phyloP scores from a whole-genome alignment of 2,329 filamentous ascomycete genomes.

The Cadophora malorum region DNA sequence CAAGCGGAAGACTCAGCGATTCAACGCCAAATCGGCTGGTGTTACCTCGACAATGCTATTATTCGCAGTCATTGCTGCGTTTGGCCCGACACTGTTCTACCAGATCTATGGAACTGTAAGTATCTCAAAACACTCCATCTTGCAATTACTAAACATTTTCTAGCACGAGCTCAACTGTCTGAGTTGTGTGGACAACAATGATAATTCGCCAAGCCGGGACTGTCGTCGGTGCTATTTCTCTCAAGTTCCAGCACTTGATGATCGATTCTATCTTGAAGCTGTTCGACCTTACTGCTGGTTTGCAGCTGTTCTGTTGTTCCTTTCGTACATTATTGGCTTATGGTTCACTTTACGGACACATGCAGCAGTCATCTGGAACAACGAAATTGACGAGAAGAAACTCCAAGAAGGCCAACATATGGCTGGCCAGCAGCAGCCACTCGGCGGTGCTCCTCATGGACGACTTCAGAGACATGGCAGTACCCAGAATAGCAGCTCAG shows the following conservation, averaged over 20 bases:
- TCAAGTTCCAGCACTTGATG: constrained; percentile 81
- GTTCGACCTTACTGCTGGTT: constrained; percentile 95
- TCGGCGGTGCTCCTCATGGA: constrained; percentile 33
- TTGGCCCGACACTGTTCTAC: constrained; percentile 95
- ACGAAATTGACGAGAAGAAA: constrained; percentile 79
- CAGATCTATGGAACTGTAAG: constrained; percentile 92
- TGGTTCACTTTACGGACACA: constrained; percentile 97
- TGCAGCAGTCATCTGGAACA: constrained; percentile 96
- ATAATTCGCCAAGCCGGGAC: constrained; percentile 60
- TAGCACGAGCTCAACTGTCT: constrained; percentile 91
- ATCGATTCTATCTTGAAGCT: constrained; percentile 88
- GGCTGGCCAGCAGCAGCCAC: constrained; percentile 43
- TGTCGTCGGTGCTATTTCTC: constrained; percentile 95
- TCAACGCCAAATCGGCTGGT: constrained; percentile 95
- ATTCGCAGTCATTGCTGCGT: constrained; percentile 94
- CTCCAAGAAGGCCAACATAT: constrained; percentile 55
- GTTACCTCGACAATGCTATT: constrained; percentile 98
- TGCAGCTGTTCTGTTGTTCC: constrained; percentile 82
- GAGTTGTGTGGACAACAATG: constrained; percentile 59
- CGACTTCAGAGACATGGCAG: constrained; percentile 40
- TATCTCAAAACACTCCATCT: constrained; percentile 30
- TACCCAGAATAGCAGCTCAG: constrained; percentile 33
- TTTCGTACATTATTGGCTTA: constrained; percentile 91
- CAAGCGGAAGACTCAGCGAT: constrained; percentile 96
- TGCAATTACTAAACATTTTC: constrained; percentile 45